phyloP scores from a whole-genome alignment of 2,329 filamentous ascomycete species.

The Botrytis sinoallii region DNA sequence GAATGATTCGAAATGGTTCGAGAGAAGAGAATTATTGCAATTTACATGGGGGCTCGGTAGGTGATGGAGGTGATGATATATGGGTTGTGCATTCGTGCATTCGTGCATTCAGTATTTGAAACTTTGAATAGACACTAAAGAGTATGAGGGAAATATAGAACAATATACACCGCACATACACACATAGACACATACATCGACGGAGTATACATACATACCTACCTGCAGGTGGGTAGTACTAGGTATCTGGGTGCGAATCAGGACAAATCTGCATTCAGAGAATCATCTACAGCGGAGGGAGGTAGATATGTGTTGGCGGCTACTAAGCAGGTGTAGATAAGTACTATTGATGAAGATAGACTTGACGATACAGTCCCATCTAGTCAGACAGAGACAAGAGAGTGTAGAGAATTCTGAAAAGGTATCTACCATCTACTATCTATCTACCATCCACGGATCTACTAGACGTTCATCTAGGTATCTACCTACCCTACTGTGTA shows the following conservation, averaged over 20 bases:
- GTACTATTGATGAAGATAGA: background rate
- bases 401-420: background rate
- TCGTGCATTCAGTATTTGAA: background rate
- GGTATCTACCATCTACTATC: background rate
- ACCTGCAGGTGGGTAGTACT: background rate
- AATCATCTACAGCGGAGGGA: background rate
- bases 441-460: background rate
- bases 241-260: background rate
- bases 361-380: background rate
- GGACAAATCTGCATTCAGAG: background rate
- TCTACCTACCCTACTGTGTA: background rate
- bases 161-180: background rate
- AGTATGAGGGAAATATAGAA: background rate
- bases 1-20: conserved; percentile 3
- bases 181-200: background rate
- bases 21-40: background rate
- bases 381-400: background rate
- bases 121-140: background rate
- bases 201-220: background rate
- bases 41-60: background rate
- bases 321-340: background rate
- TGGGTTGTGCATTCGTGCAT: background rate
- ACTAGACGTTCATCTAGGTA: background rate
- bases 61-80: background rate
- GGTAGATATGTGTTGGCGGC: background rate